Evolutionary conservation across 192 early-diverging fungal species (phyloP).

Genomic region (Coemansia javaensis): DNA sequence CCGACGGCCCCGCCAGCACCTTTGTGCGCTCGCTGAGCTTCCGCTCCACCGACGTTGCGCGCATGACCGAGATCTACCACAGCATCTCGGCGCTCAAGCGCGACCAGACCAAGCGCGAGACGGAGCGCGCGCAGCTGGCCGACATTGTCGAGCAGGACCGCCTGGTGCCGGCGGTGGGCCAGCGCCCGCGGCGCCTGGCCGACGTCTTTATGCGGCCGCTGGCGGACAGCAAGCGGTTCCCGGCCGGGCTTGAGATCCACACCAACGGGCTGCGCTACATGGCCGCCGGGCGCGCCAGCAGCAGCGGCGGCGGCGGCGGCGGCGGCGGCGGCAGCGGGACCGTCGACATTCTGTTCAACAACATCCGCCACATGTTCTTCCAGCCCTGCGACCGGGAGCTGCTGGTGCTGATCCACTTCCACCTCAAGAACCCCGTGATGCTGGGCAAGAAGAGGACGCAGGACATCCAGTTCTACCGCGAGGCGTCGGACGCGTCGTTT

Average conservation of each 20-base stretch:
- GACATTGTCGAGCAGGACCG: conserved; percentile 94
- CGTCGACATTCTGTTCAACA: conserved; percentile 96
- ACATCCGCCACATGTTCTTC: conserved; percentile 96
- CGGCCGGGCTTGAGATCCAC: conserved; percentile 97
- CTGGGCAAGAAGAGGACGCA: conserved; percentile 96
- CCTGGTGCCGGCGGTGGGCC: conserved; percentile 70
- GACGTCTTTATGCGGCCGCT: conserved; percentile 93
- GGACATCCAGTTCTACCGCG: conserved; percentile 98
- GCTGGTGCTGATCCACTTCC: conserved; percentile 90
- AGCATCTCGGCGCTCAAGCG: conserved; percentile 91
- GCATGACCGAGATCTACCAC: conserved; percentile 80
- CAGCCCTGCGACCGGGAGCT: conserved; percentile 98
- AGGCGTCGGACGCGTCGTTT: conserved; percentile 88
- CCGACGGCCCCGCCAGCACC: conserved; percentile 80
- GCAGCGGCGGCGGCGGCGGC: too few species aligned
- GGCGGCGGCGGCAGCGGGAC: conserved; percentile 64
- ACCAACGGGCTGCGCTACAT: conserved; percentile 91
- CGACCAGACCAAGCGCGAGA: conserved; percentile 85
- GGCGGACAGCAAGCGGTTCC: conserved; percentile 82
- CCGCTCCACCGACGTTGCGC: conserved; percentile 75
- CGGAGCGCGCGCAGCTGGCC: conserved; percentile 91
- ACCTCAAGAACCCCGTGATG: conserved; percentile 95
- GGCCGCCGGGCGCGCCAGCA: conserved; percentile 66
- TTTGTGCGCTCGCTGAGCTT: conserved; percentile 92
- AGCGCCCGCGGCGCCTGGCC: conserved; percentile 68